phyloP scores from a whole-genome alignment of 768 basidiomycete species.

The Trametes coccinea region DNA sequence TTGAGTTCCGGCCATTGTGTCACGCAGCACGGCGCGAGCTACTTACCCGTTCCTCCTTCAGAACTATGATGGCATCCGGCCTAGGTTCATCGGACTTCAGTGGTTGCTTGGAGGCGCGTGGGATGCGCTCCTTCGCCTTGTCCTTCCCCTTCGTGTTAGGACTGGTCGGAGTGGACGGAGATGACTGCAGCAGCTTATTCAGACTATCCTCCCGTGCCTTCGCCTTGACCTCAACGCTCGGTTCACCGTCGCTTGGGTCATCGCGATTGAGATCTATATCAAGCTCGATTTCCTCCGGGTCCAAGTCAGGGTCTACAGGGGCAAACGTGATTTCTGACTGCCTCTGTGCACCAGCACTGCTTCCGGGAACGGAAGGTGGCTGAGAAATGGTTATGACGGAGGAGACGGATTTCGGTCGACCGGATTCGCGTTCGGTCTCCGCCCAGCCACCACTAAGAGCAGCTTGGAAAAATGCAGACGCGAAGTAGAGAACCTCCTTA shows the following conservation, averaged over 20 bases:
- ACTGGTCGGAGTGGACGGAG: conserved; percentile 12
- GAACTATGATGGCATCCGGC: conserved; percentile 82
- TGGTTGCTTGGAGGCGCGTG: conserved; percentile 15
- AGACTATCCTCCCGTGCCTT: conserved; percentile 55
- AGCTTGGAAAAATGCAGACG: conserved; percentile 94
- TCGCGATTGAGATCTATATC: conserved; percentile 39
- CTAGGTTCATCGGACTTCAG: conserved; percentile 30
- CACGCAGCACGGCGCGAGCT: background rate
- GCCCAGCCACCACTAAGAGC: conserved; percentile 91
- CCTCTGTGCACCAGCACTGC: conserved; percentile 41
- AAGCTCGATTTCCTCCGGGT: conserved; percentile 47
- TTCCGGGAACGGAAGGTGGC: conserved; percentile 59
- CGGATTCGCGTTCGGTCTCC: conserved; percentile 59
- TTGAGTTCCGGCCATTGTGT: background rate
- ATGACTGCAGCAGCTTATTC: conserved; percentile 55
- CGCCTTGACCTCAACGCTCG: conserved; percentile 30
- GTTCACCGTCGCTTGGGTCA: conserved; percentile 34
- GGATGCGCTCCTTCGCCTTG: conserved; percentile 21
- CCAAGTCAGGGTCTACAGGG: conserved; percentile 52
- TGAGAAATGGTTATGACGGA: conserved; percentile 86
- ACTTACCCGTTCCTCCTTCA: conserved; percentile 77
- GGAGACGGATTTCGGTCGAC: conserved; percentile 74
- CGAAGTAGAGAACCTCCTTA: conserved; percentile 88
- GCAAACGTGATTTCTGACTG: conserved; percentile 61
- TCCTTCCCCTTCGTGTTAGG: conserved; percentile 9